These are phyloP conservation scores for Pichia sp. DNA, from an alignment of 1,139 yeast genomes.

Conservation along the genomic window DNA sequence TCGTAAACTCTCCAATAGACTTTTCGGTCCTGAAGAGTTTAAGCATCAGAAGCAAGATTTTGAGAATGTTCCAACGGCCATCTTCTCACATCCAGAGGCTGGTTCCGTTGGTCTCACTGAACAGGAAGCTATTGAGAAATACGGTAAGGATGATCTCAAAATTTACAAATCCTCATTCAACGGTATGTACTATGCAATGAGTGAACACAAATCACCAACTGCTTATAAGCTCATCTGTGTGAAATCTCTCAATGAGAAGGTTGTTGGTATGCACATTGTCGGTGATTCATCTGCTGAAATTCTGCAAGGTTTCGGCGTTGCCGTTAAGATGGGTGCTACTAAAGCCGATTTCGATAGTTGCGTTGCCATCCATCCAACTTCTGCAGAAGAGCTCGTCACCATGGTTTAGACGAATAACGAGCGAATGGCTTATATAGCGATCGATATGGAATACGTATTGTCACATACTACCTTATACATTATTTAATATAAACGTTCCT, in stretches of 20 bases:
- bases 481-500: slow-evolving; percentile 6
- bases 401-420: slow-evolving; percentile 35
- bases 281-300: slow-evolving; percentile 91
- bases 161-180: slow-evolving; percentile 76
- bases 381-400: slow-evolving; percentile 96
- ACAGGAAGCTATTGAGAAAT: slow-evolving; percentile 64
- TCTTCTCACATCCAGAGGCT: slow-evolving; percentile 96
- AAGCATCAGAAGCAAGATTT: slow-evolving; percentile 74
- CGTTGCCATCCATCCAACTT: slow-evolving; percentile 97
- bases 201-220: slow-evolving; percentile 80
- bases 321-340: slow-evolving; percentile 96
- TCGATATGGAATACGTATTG: no score
- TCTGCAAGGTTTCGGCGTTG: slow-evolving; percentile 97
- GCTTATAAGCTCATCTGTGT: slow-evolving; percentile 71
- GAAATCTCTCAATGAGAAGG: slow-evolving; percentile 78
- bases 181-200: slow-evolving; percentile 90
- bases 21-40: slow-evolving; percentile 73
- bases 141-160: slow-evolving; percentile 76
- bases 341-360: slow-evolving; percentile 89
- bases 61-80: slow-evolving; percentile 78
- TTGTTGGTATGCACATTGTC: slow-evolving; percentile 88
- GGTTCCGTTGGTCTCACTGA: slow-evolving; percentile 89
- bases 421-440: no score
- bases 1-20: slow-evolving; percentile 81
- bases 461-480: no score